Evolutionary conservation across 2,329 filamentous ascomycete genomes (phyloP), one percentile per base, ranked within the genome.

Genomic region (Aureobasidium uvarum): DNA sequence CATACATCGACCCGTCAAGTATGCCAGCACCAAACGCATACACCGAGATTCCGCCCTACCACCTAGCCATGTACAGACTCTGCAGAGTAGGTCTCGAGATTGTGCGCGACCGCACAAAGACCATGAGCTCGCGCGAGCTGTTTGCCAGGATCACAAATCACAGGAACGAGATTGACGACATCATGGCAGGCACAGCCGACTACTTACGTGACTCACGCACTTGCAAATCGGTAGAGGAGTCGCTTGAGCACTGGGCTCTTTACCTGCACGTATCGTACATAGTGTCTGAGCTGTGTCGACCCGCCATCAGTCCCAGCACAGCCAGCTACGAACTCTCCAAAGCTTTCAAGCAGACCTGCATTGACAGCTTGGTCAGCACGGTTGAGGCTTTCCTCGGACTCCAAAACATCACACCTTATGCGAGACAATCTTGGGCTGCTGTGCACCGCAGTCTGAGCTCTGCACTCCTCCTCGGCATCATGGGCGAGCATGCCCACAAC

Each of bases 231-330:
- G 78, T 79, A 68, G 74, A 77, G 50, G 81, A 87, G 68, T 84
- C 85, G 67, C 74, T 87, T 2, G 83, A 88, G 72, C 82, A 86
- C 67, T 84, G 85, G 74, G 84, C 83, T 0, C 72, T 87, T 5
- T 86, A 86, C 70, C 75, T 88, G 4, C 85, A 88, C 71, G 83
- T 83, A 23, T 86, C 84, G 8, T 88, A 87, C 72, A 82, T 86
- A 66, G 82, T 82, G 25, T 86, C 85, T 5, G 85, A 87, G 74
- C 81, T 87, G 38, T 87, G 84, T 71, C 81, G 85, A 38, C 84
- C 85, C 39, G 83, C 85, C 28, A 80, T 88, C 70, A 86, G 84
- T 70, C 79, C 82, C 11, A 76, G 78, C 50, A 77, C 77, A 10
- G 79, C 81, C 45, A 73, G 74, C 18, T 71, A 76, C 59, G 80